Base-by-base conservation (phyloP, 495 filamentous ascomycete species). In the Friedmanniomyces simplex region DNA sequence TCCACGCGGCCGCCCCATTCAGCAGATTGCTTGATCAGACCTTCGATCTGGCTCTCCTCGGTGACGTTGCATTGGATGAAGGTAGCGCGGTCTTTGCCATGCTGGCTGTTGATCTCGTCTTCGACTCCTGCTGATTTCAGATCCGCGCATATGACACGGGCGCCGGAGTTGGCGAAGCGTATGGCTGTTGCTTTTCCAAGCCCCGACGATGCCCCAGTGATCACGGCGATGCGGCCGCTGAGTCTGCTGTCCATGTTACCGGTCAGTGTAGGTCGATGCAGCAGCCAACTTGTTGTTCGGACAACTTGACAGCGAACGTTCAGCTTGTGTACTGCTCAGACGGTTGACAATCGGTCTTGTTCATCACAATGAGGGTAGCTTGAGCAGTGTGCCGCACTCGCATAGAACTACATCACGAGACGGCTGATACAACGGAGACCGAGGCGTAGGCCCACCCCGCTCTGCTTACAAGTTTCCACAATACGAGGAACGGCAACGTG, bases 161-260 rank as follows among this genome's bases (percentile, higher is more conserved):
- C 63, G 20, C 63, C 63, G 4, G 46, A 49, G 28, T 55, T 34
- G 4, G 59, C 59, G 43, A 59, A 62, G 10, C 54, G 47, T 11
- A 62, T 18, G 13, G 63, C 63, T 37, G 74, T 80, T 52, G 84
- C 77, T 52, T 70, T 75, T 57, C 85, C 85, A 41, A 88, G 87
- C 46, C 84, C 85, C 64, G 80, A 83, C 22, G 80, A 81, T 54
- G 73, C 80, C 53, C 85, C 84, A 30, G 85, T 87, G 62, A 88
- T 75, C 48, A 87, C 61, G 52, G 78, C 75, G 53, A 84, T 51
- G 13, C 55, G 45, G 48, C 47, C 55, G 18, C n/a, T n/a, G 3
- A 59, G 39, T 26, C 42, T 13, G 24, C 21, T 26, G 55, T 57
- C 45, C 55, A 42, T 57, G 21, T 24, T 8, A 13, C 7, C 3